phyloP scores from a whole-genome alignment of 2,329 filamentous ascomycete species.

The Phialophora verrucosa region DNA sequence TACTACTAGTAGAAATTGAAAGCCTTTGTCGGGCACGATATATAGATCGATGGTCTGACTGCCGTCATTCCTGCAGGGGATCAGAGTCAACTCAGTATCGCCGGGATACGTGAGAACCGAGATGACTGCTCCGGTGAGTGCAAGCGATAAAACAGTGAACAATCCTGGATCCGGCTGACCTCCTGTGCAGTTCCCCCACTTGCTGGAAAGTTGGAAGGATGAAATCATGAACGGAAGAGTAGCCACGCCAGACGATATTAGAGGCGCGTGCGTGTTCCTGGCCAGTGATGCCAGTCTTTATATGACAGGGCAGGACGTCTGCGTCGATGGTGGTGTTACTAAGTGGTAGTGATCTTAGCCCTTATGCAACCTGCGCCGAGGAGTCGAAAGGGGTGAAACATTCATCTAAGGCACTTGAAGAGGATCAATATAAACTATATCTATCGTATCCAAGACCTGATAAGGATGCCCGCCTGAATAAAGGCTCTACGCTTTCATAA shows the following conservation, averaged over 20 bases:
- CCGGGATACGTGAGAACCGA: slow-evolving; percentile 50
- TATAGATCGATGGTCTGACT: too few relatives aligned
- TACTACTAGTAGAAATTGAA: neutral
- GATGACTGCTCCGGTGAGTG: slow-evolving; percentile 43
- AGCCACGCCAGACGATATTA: slow-evolving; percentile 58
- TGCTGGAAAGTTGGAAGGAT: slow-evolving; percentile 57
- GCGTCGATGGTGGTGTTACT: slow-evolving; percentile 52
- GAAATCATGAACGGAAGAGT: slow-evolving; percentile 57
- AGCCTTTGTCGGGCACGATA: too few relatives aligned
- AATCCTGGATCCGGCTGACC: neutral
- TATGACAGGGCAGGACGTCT: slow-evolving; percentile 54
- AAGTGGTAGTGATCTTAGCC: slow-evolving; percentile 37
- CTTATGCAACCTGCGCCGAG: too few relatives aligned
- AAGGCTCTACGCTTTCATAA: slow-evolving; percentile 30
- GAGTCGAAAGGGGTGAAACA: too few relatives aligned
- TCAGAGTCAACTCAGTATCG: slow-evolving; percentile 52
- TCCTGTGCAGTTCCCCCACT: slow-evolving; percentile 49
- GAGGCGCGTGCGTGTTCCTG: slow-evolving; percentile 56
- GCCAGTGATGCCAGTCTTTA: slow-evolving; percentile 56
- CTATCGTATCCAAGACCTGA: too few relatives aligned
- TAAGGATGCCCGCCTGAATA: too few relatives aligned
- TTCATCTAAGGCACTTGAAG: too few relatives aligned
- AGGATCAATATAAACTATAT: too few relatives aligned
- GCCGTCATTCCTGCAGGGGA: slow-evolving; percentile 41
- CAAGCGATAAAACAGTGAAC: too few relatives aligned